Evolutionary conservation across 306 rosid genomes (phyloP), one percentile per base, ranked within the genome.

Genomic region (Prosopis cineraria): DNA sequence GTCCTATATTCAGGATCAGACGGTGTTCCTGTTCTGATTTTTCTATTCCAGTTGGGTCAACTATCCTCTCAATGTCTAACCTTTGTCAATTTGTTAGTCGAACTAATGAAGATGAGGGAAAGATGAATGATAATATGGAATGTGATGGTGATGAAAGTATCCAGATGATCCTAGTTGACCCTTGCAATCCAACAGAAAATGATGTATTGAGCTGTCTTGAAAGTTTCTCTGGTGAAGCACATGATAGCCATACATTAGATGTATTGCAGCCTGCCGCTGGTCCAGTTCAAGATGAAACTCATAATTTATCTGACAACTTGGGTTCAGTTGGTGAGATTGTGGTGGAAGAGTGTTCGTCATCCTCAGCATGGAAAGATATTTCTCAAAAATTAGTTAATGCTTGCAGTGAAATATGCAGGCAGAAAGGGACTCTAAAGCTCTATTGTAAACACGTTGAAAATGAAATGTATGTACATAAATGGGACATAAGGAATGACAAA

Each of bases 1-100:
- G 99, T 55, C 99, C 99, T 76, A 50, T 84, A 79, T 96, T 93
- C 81, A 93, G 79, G 86, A 84, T 96, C 80, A 88, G 77, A 77
- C 87, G 99, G 86, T 73, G 86, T 82, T 79, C 96, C 7, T 96
- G 99, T 88, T 91, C 89, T 47, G 78, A 84, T 20, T 48, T 80
- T 64, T 87, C 87, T 19, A 67, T 90, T 84, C 97, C 97, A 48
- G 64, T 81, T 68, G 94, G 90, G 56, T 81, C 88, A 78, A 90
- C 94, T 37, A 78, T 87, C 78, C 90, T 96, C 77, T 78, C 80
- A 80, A 44, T 83, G 79, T 78, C 78, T 55, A 83, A 37, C 25
- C 66, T 19, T 70, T 90, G 83, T 79, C 84, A 80, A 22, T 62
- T 70, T 82, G 83, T 39, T 39, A 65, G 81, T 71, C 86, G 84